Conservation (phyloP, 805 yeast genomes). For the Komagataella ulmi region DNA sequence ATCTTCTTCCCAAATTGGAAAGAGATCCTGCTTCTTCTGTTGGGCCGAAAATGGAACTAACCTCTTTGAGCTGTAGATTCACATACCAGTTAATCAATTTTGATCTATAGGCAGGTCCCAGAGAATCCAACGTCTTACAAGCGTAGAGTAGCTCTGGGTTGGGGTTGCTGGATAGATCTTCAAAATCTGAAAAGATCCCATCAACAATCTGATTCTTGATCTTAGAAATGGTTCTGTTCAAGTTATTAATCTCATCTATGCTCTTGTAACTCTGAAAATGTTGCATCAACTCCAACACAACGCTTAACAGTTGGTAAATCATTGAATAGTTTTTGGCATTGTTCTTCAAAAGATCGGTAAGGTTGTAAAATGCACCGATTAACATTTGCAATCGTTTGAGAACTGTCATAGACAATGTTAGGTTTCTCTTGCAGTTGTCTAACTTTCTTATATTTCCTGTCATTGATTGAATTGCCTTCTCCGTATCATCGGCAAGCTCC, state of each 20-base stretch:
- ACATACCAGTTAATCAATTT: conserved; percentile 66
- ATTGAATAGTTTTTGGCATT: conserved; percentile 27
- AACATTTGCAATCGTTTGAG: conserved; percentile 81
- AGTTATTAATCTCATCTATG: conserved; percentile 61
- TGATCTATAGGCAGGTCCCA: conserved; percentile 43
- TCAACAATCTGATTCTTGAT: conserved; percentile 50
- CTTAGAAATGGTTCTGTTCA: conserved; percentile 45
- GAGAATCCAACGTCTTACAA: conserved; percentile 54
- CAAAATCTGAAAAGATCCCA: conserved; percentile 65
- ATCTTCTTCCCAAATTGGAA: conserved; percentile 76
- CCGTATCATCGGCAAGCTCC: conserved; percentile 38
- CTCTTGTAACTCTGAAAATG: conserved; percentile 74
- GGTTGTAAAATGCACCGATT: conserved; percentile 55
- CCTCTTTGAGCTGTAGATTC: conserved; percentile 55
- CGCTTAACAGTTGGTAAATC: conserved; percentile 48
- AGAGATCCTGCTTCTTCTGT: conserved; percentile 91
- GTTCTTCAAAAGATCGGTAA: conserved; percentile 30
- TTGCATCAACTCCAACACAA: conserved; percentile 57
- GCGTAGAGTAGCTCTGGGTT: conserved; percentile 38
- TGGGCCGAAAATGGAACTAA: conserved; percentile 58
- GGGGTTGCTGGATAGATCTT: conserved; percentile 20
- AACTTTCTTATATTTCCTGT: conserved; percentile 67
- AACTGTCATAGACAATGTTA: conserved; percentile 76
- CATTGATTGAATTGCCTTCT: conserved; percentile 47
- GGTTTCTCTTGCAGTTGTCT: conserved; percentile 74